These are phyloP conservation scores for Penicillium simplicissimum DNA, from an alignment of 495 filamentous ascomycete genomes.

Conservation along the genomic window DNA sequence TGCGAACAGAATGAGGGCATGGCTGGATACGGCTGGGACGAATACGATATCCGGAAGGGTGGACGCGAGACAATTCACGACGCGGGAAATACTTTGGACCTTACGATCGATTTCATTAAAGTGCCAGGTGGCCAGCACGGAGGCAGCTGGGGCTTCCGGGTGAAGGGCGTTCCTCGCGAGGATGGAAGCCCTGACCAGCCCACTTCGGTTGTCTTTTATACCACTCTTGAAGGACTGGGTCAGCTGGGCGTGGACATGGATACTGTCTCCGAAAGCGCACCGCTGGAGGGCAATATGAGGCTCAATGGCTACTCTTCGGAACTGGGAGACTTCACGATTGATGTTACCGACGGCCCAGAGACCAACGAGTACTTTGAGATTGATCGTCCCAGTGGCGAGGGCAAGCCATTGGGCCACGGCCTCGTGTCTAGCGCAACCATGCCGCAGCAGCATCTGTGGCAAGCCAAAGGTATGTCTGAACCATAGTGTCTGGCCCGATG, in stretches of 20 bases:
- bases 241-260: constrained; percentile 59
- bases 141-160: constrained; percentile 86
- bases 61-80: constrained; percentile 90
- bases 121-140: constrained; percentile 84
- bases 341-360: constrained; percentile 67
- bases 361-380: constrained; percentile 62
- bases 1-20: constrained; percentile 96
- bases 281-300: constrained; percentile 72
- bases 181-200: constrained; percentile 65
- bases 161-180: constrained; percentile 78
- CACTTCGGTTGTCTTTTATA: constrained; percentile 78
- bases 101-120: constrained; percentile 92
- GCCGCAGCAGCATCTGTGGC: constrained; percentile 77
- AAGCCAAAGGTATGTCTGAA: constrained; percentile 64
- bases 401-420: constrained; percentile 74
- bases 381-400: constrained; percentile 62
- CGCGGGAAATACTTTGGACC: constrained; percentile 79
- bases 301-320: constrained; percentile 70
- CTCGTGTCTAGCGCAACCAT: constrained; percentile 69
- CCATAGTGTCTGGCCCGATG: neutral
- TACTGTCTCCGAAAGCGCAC: constrained; percentile 47
- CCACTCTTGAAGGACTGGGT: constrained; percentile 75
- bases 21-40: constrained; percentile 95
- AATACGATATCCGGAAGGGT: constrained; percentile 86
- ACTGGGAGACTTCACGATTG: constrained; percentile 82